Evolutionary conservation across 2,329 filamentous ascomycete species (phyloP), one percentile per base, ranked within the genome.

Genomic region (Paraphaeosphaeria minitans): DNA sequence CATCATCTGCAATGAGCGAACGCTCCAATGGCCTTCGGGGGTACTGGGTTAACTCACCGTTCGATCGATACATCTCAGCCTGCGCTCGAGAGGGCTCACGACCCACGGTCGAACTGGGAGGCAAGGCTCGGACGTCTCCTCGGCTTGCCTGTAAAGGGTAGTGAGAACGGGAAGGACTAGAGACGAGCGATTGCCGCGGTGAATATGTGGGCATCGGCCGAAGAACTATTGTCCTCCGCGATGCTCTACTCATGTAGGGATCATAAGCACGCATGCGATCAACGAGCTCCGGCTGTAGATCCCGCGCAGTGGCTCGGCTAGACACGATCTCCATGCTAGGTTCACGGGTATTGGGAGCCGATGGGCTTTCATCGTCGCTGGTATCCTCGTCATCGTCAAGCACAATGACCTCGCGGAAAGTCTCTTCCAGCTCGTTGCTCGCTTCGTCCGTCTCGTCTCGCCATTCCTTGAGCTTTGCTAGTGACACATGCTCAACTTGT

Each of bases 321-420:
- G 67, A 72, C 9, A 74, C 66, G 22, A 75, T 71, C 52, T 75
- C 72, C 65, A 72, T 67, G 54, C 70, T 74, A 37, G 67, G 63
- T 45, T 71, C 71, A 33, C 73, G 66, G 47, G 67, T 68, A 52
- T 71, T 64, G 37, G 61, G 64, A 22, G 65, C 68, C 10, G 64
- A 59, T 12, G 64, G 59, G 24, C 37, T 35, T 13, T 53, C 51
- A 33, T 43, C 39, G 22, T 53, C 51, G 24, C 56, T 50, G 14
- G 56, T 35, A 52, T 79, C 78, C 21, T 78, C 78, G 45, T 85
- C 83, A 54, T 87, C 85, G 54, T 86, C 85, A 56, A 88, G 83
- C 54, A 88, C 82, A 65, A 89, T 87, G 58, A 87, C 83, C 72
- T 89, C 86, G 51, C 84, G 83, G 54, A 88, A 85, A 31, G 86